Conservation (phyloP, 2,329 filamentous ascomycete genomes). For the Cercospora janseana region DNA sequence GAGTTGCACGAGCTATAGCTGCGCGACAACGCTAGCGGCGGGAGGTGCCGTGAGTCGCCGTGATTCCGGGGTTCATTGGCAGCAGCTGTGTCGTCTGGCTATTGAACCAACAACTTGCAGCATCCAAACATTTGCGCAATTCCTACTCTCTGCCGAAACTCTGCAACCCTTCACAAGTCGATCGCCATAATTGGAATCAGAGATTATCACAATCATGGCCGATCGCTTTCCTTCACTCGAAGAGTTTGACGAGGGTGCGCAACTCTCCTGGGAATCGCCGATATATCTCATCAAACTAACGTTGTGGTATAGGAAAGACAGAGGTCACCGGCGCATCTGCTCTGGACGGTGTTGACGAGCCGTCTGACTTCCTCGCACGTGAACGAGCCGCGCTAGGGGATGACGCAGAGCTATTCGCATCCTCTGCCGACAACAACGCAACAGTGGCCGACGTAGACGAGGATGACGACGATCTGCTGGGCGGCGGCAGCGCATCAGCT, state of each 20-base stretch:
- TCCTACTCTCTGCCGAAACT: background rate
- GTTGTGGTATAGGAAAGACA: constrained; percentile 59
- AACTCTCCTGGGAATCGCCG: constrained; percentile 4
- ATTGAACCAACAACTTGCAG: constrained; percentile 7
- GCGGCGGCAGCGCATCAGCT: constrained; percentile 55
- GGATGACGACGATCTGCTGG: constrained; percentile 60
- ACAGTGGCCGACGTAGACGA: constrained; percentile 63
- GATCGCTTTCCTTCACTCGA: constrained; percentile 55
- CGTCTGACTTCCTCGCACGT: constrained; percentile 83
- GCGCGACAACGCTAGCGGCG: too few species aligned
- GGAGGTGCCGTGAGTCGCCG: background rate
- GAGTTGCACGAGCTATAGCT: constrained; percentile 1
- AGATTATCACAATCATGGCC: constrained; percentile 41
- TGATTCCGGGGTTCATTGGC: background rate
- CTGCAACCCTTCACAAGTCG: background rate
- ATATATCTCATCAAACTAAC: constrained; percentile 10
- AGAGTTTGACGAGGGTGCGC: constrained; percentile 52
- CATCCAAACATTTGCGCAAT: background rate
- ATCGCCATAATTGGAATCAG: constrained; percentile 17
- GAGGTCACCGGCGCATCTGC: constrained; percentile 55
- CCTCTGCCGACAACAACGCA: constrained; percentile 66
- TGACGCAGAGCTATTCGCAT: constrained; percentile 86
- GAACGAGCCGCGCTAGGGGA: constrained; percentile 89
- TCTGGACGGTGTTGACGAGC: constrained; percentile 55
- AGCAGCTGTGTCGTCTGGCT: constrained; percentile 2